These are phyloP conservation scores for Aspergillus puulaauensis DNA, from an alignment of 2,329 filamentous ascomycete species.

Conservation along the genomic window DNA sequence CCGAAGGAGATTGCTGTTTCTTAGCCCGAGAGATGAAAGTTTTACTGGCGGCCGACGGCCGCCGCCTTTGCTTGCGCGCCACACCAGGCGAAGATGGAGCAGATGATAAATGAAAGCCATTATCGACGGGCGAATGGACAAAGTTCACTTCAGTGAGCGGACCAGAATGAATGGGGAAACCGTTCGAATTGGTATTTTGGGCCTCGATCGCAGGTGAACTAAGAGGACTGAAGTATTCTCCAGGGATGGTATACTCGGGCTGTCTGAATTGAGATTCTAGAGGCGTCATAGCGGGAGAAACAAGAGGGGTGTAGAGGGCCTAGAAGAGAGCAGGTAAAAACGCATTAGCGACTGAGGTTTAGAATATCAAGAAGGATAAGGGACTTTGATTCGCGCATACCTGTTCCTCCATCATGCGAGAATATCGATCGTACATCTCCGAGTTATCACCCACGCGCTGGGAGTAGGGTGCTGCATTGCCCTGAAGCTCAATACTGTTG, in stretches of 20 bases:
- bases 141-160: constrained; percentile 42
- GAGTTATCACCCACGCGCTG: constrained; percentile 41
- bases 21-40: constrained; percentile 35
- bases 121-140: constrained; percentile 43
- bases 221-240: constrained; percentile 51
- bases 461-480: constrained; percentile 40
- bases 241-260: constrained; percentile 48
- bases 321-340: constrained; percentile 20
- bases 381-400: constrained; percentile 26
- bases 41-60: constrained; percentile 35
- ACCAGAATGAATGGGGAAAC: constrained; percentile 35
- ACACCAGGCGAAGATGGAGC: constrained; percentile 34
- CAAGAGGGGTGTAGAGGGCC: constrained; percentile 50
- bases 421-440: constrained; percentile 46
- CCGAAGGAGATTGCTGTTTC: constrained; percentile 45
- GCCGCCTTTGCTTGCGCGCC: constrained; percentile 40
- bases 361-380: neutral
- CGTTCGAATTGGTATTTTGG: constrained; percentile 37
- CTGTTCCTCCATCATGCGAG: constrained; percentile 45
- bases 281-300: constrained; percentile 52
- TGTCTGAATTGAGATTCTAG: constrained; percentile 48
- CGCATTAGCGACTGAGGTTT: constrained; percentile 17
- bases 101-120: constrained; percentile 32
- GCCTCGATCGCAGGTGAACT: constrained; percentile 53
- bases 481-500: constrained; percentile 50